phyloP scores from a whole-genome alignment of 345 rosid species.

The Salix suchowensis region DNA sequence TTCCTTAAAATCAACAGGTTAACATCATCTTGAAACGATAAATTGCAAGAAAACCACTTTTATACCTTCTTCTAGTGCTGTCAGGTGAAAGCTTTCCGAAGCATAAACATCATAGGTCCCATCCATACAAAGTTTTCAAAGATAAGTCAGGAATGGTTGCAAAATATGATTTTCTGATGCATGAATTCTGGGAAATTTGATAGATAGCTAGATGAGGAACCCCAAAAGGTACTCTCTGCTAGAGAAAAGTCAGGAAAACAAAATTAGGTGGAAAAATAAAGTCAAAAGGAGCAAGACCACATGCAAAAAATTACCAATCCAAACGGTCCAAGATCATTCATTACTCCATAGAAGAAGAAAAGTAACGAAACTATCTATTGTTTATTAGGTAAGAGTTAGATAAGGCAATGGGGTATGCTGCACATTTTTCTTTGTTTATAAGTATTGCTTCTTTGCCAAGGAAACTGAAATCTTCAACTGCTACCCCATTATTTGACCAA shows the following conservation, averaged over 20 bases:
- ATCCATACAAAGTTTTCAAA: neutral
- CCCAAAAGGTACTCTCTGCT: neutral
- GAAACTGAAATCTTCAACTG: neutral
- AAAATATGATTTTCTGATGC: slow-evolving; percentile 1
- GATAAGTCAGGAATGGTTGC: neutral
- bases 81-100: no score
- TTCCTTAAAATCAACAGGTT: no score
- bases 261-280: slow-evolving; percentile 3
- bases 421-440: no score
- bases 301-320: neutral
- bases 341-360: no score
- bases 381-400: no score
- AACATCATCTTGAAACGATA: no score
- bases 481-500: neutral
- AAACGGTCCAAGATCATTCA: no score
- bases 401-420: no score
- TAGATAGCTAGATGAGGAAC: neutral
- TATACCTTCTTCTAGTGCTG: no score
- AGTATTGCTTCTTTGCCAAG: neutral
- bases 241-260: neutral
- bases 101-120: slow-evolving; percentile 6
- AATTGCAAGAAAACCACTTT: no score
- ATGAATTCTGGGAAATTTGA: neutral
- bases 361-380: no score
- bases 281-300: slow-evolving; percentile 14